A percentile compares a stretch with the other conserved stretches of the same genome.
phyloP scores from a whole-genome alignment of 2,329 filamentous ascomycete genomes.

The Fusarium pseudonygamai region DNA sequence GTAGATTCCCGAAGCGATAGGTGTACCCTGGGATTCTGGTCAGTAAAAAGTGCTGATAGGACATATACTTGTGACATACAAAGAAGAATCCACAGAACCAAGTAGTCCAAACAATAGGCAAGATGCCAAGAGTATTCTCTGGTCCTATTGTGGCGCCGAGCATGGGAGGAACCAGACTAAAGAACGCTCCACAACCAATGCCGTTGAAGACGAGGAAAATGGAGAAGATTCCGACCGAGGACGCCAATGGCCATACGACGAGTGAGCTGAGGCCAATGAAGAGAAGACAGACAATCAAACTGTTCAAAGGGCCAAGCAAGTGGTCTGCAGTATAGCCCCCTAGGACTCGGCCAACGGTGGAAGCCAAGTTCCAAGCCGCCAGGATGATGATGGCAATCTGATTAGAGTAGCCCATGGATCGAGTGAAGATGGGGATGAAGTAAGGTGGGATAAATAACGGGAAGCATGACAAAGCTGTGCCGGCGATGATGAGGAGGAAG shows the following conservation, averaged over 20 bases:
- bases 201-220: constrained; percentile 41
- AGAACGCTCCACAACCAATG: constrained; percentile 44
- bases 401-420: constrained; percentile 39
- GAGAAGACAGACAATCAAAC: constrained; percentile 38
- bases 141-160: constrained; percentile 40
- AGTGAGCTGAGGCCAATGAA: constrained; percentile 43
- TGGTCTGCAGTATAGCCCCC: constrained; percentile 41
- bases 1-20: constrained; percentile 38
- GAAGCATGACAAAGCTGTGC: constrained; percentile 42
- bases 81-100: constrained; percentile 47
- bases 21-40: constrained; percentile 20
- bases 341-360: constrained; percentile 38
- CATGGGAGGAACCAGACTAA: constrained; percentile 44
- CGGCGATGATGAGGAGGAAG: constrained; percentile 38
- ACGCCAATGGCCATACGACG: constrained; percentile 42
- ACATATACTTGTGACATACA: not conserved
- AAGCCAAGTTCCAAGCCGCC: constrained; percentile 46
- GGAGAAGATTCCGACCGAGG: constrained; percentile 36
- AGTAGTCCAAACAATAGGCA: constrained; percentile 44
- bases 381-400: constrained; percentile 38
- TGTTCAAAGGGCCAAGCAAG: constrained; percentile 43
- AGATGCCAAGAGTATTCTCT: constrained; percentile 36
- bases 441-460: constrained; percentile 41
- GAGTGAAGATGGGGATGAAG: constrained; percentile 40
- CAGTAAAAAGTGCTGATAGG: rapidly evolving